Conservation (phyloP, 1,139 yeast genomes). For the Lodderomyces parapsilosis region DNA sequence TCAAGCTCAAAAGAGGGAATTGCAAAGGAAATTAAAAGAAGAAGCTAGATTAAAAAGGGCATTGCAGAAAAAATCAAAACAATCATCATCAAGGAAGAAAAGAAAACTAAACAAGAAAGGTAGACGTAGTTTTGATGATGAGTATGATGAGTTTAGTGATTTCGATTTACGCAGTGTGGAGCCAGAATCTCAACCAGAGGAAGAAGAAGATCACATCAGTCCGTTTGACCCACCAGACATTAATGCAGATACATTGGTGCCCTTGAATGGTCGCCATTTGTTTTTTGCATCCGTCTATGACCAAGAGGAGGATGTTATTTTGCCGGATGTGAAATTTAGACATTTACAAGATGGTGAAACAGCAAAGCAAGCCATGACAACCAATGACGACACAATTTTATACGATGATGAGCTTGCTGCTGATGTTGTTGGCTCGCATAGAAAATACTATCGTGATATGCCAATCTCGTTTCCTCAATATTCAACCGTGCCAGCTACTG, state of each 20-base stretch:
- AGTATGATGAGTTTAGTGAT: conserved; percentile 9
- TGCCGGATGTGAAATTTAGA: conserved; percentile 27
- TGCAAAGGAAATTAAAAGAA: conserved; percentile 10
- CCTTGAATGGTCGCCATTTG: conserved; percentile 33
- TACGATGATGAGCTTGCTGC: conserved; percentile 28
- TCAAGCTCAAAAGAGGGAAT: conserved; percentile 12
- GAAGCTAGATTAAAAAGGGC: conserved; percentile 8
- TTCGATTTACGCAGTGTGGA: conserved; percentile 11
- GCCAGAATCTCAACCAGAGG: conserved; percentile 14
- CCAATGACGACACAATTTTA: conserved; percentile 19
- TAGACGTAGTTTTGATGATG: conserved; percentile 5
- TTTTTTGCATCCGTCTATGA: conserved; percentile 26
- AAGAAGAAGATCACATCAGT: conserved; percentile 24
- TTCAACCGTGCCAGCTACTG: conserved; percentile 13
- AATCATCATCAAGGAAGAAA: conserved; percentile 2
- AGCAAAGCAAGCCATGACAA: conserved; percentile 15
- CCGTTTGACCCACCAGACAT: conserved; percentile 44
- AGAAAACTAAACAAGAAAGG: conserved; percentile 4
- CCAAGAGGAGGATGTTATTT: conserved; percentile 17
- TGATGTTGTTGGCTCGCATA: conserved; percentile 28
- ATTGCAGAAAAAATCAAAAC: conserved; percentile 4
- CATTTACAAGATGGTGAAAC: conserved; percentile 9
- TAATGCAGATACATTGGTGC: conserved; percentile 32
- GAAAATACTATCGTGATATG: conserved; percentile 31
- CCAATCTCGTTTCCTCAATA: conserved; percentile 42